Conservation (phyloP, 129 eudicot genomes). For the Escallonia rubra region DNA sequence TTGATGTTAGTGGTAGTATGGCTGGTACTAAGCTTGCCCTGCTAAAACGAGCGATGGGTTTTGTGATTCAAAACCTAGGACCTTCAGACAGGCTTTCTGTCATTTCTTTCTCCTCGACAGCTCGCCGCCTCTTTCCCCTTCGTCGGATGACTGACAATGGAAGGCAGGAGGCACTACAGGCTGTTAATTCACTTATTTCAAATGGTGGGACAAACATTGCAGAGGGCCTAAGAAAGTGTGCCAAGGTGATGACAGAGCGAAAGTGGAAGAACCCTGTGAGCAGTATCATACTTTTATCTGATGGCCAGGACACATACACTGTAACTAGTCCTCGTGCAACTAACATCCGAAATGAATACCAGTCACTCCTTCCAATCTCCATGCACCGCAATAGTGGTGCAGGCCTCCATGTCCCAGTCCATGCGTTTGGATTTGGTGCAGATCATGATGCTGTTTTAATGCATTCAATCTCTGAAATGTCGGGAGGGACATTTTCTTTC, state of each 20-base stretch:
- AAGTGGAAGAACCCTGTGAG: slow-evolving; percentile 60
- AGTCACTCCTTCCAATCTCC: slow-evolving; percentile 47
- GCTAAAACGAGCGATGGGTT: slow-evolving; percentile 89
- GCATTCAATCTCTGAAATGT: slow-evolving; percentile 78
- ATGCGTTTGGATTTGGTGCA: slow-evolving; percentile 85
- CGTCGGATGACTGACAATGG: slow-evolving; percentile 70
- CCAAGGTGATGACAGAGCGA: slow-evolving; percentile 68
- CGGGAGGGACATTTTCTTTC: slow-evolving; percentile 91
- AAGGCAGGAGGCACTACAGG: slow-evolving; percentile 61
- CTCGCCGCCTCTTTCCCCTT: slow-evolving; percentile 76
- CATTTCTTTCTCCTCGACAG: slow-evolving; percentile 79
- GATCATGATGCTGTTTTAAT: slow-evolving; percentile 82
- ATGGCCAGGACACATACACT: slow-evolving; percentile 86
- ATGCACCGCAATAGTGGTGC: slow-evolving; percentile 36
- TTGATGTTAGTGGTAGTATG: slow-evolving; percentile 97
- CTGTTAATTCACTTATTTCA: slow-evolving; percentile 58
- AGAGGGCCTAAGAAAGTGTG: slow-evolving; percentile 70
- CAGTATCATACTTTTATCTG: slow-evolving; percentile 80
- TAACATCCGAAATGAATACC: slow-evolving; percentile 21
- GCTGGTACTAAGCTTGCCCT: slow-evolving; percentile 85
- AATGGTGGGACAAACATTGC: slow-evolving; percentile 88
- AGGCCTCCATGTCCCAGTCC: slow-evolving; percentile 53
- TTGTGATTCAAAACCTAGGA: slow-evolving; percentile 74
- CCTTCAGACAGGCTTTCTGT: slow-evolving; percentile 79
- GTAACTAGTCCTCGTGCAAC: slow-evolving; percentile 32